Conservation (phyloP, 352 stramenopile species). For the Elongisporangium senticosum region DNA sequence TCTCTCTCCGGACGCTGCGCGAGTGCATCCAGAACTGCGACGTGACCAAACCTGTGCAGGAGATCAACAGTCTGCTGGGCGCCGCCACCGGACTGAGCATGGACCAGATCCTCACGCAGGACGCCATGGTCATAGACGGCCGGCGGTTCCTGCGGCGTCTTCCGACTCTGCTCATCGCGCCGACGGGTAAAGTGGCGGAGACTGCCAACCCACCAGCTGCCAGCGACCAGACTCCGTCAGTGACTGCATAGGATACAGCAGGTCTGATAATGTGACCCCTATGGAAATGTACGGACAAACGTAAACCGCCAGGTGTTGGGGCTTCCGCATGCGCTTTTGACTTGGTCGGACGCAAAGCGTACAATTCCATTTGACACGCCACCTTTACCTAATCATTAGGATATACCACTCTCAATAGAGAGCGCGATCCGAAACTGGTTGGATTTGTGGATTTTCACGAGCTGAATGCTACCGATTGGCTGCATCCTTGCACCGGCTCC, state of each 20-base stretch:
- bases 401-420: background rate
- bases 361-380: background rate
- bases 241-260: background rate
- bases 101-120: constrained; percentile 52
- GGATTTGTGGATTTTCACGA: background rate
- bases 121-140: constrained; percentile 45
- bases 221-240: background rate
- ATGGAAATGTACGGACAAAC: background rate
- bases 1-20: constrained; percentile 37
- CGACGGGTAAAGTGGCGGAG: constrained; percentile 27
- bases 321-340: background rate
- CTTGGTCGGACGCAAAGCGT: background rate
- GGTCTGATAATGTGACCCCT: background rate
- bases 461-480: background rate
- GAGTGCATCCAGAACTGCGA: constrained; percentile 42
- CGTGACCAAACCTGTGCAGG: constrained; percentile 42
- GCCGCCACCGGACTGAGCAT: constrained; percentile 26
- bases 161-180: constrained; percentile 39
- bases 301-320: background rate
- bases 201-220: background rate
- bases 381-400: background rate
- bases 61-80: constrained; percentile 35
- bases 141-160: constrained; percentile 33
- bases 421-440: background rate
- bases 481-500: background rate